A percentile compares a stretch with the other conserved stretches of the same genome.
These are phyloP conservation scores for Saturnispora galanensis DNA, from an alignment of 805 yeast genomes.

Conservation along the genomic window DNA sequence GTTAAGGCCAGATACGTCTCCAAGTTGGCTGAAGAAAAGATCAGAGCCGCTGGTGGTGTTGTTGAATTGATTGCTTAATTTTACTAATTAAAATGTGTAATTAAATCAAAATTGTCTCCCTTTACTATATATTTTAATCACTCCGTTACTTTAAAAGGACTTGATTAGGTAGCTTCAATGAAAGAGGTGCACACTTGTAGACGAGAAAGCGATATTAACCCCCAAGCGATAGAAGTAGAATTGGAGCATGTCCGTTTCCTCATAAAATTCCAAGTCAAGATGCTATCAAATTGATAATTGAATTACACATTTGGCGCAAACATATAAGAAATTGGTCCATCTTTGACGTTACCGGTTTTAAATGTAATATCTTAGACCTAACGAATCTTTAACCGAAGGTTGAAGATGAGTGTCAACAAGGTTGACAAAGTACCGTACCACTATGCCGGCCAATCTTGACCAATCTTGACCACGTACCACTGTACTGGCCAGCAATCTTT, in stretches of 20 bases:
- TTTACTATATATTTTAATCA: conserved; percentile 6
- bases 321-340: too few relatives aligned
- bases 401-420: too few relatives aligned
- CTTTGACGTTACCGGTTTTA: too few relatives aligned
- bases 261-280: not conserved
- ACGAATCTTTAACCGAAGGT: too few relatives aligned
- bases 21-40: conserved; percentile 98
- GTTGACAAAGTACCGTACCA: too few relatives aligned
- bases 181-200: not conserved
- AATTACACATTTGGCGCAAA: too few relatives aligned
- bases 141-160: not conserved
- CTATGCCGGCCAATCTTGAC: too few relatives aligned
- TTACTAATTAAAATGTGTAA: not conserved
- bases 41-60: conserved; percentile 99
- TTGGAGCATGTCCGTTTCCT: not conserved
- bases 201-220: not conserved
- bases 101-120: conserved; percentile 5
- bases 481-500: too few relatives aligned
- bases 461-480: too few relatives aligned
- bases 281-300: too few relatives aligned
- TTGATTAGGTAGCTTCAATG: not conserved
- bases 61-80: conserved; percentile 95
- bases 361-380: too few relatives aligned
- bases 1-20: conserved; percentile 99
- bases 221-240: too few relatives aligned